Conservation (phyloP, 179 eudicot species). For the Beta lomatogona region DNA sequence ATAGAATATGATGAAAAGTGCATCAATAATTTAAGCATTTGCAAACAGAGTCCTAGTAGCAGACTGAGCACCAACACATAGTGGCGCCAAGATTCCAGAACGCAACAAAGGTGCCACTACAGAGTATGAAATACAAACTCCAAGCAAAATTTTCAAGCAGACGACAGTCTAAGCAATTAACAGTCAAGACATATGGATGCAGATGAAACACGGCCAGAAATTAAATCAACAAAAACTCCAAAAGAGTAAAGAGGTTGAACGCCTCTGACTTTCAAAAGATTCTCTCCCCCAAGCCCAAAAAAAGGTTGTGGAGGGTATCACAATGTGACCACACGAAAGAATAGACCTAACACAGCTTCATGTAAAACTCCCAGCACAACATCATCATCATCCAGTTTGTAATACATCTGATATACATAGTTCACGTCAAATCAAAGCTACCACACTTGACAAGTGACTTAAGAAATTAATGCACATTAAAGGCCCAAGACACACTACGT, state of each 20-base stretch:
- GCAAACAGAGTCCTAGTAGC: not conserved
- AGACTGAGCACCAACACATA: not conserved
- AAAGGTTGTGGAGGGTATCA: too few species aligned
- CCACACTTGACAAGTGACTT: not conserved
- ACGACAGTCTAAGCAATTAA: not conserved
- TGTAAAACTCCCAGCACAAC: not conserved
- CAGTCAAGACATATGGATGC: not conserved
- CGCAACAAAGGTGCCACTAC: not conserved
- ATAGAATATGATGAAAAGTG: not conserved
- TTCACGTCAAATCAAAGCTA: not conserved
- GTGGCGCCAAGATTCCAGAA: not conserved
- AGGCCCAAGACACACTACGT: too few species aligned
- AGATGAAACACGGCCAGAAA: not conserved
- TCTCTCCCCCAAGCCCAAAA: too few species aligned
- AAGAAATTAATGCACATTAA: too few species aligned
- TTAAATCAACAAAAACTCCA: not conserved
- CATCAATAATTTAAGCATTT: not conserved
- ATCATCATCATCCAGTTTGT: not conserved
- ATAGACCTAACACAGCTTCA: not conserved
- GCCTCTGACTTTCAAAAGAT: not conserved
- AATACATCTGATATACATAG: not conserved
- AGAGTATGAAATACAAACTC: not conserved
- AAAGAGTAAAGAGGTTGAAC: not conserved
- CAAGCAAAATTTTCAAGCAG: not conserved
- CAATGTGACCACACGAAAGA: not conserved